Evolutionary conservation across 108 stramenopile species (phyloP).

Genomic region (Discostella pseudostelligera): DNA sequence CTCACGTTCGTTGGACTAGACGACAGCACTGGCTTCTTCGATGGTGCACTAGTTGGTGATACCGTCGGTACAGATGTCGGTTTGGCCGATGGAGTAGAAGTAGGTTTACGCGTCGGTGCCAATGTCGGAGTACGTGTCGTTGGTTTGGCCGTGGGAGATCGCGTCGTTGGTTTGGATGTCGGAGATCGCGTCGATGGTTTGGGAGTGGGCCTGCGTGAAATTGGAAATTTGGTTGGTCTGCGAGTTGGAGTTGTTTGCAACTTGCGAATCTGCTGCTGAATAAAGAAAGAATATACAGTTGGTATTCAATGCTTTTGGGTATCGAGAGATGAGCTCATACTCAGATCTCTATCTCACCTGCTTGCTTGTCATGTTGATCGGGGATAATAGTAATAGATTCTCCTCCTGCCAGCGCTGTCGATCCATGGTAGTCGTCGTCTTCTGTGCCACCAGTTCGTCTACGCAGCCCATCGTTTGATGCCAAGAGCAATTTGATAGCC

Average conservation of each 20-base stretch:
- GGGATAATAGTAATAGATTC: no score
- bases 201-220: background rate
- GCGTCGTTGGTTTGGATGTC: background rate
- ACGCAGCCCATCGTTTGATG: background rate
- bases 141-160: background rate
- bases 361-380: no score
- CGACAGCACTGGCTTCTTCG: background rate
- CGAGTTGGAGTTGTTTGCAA: no score
- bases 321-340: no score
- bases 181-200: background rate
- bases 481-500: background rate
- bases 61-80: background rate
- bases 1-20: background rate
- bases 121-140: background rate
- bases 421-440: no score
- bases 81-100: background rate
- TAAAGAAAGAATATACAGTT: no score
- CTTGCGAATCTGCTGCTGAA: no score
- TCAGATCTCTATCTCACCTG: no score
- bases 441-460: no score
- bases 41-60: background rate
- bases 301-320: no score
- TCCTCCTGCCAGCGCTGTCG: no score
- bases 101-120: background rate
- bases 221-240: no score